A percentile compares a stretch with the other conserved stretches of the same genome.
Conservation (phyloP, 2,329 filamentous ascomycete genomes). For the Ilyonectria sp. region DNA sequence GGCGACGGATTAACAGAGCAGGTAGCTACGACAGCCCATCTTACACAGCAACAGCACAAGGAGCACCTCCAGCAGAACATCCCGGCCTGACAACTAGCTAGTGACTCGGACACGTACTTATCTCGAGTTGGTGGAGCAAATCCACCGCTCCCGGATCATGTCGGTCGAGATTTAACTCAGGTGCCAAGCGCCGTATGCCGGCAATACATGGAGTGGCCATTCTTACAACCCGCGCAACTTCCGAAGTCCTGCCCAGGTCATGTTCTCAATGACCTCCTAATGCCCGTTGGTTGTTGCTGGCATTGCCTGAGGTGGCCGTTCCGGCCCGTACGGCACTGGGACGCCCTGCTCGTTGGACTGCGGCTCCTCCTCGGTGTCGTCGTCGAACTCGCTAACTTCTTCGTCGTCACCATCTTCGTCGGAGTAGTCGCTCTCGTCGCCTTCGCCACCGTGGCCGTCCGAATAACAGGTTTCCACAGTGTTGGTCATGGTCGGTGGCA, state of each 20-base stretch:
- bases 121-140: slow-evolving; percentile 19
- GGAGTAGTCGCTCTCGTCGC: slow-evolving; percentile 76
- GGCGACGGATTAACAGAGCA: slow-evolving; percentile 44
- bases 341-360: slow-evolving; percentile 54
- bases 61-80: slow-evolving; percentile 37
- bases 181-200: slow-evolving; percentile 2
- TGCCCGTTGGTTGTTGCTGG: slow-evolving; percentile 61
- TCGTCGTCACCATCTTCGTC: slow-evolving; percentile 75
- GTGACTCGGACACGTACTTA: slow-evolving; percentile 26
- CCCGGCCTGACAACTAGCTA: slow-evolving; percentile 31
- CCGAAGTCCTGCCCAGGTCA: slow-evolving; percentile 32
- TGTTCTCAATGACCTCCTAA: slow-evolving; percentile 52
- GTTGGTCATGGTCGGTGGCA: slow-evolving; percentile 74
- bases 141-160: slow-evolving; percentile 22
- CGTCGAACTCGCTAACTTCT: slow-evolving; percentile 76
- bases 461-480: slow-evolving; percentile 74
- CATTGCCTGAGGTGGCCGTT: slow-evolving; percentile 61
- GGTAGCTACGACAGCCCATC: slow-evolving; percentile 46
- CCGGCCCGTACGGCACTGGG: slow-evolving; percentile 63
- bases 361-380: slow-evolving; percentile 69
- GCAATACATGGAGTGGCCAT: slow-evolving; percentile 11
- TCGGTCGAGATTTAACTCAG: slow-evolving; percentile 16
- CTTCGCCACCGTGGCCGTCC: slow-evolving; percentile 65
- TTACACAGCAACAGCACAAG: slow-evolving; percentile 44
- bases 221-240: slow-evolving; percentile 10